These are phyloP conservation scores for Neonothopanus nambi DNA, from an alignment of 1,284 basidiomycete genomes.

Conservation along the genomic window DNA sequence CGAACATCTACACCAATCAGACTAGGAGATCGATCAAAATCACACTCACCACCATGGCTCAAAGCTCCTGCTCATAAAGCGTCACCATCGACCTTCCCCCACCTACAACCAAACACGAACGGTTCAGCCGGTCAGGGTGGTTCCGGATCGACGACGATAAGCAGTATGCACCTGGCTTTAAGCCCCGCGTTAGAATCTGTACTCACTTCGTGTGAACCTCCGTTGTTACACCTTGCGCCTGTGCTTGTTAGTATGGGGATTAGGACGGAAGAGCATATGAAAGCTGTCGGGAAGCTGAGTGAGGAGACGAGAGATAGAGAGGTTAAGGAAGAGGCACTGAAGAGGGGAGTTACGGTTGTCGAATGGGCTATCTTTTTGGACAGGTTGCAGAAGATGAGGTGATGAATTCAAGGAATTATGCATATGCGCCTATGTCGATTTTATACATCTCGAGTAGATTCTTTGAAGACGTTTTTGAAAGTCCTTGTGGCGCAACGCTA, in stretches of 20 bases:
- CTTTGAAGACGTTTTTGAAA: no score
- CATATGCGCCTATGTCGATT: no score
- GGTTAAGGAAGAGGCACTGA: slow-evolving; percentile 65
- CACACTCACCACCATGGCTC: no score
- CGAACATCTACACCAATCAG: slow-evolving; percentile 8
- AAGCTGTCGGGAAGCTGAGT: slow-evolving; percentile 56
- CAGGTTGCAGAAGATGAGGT: slow-evolving; percentile 31
- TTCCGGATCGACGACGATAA: not conserved
- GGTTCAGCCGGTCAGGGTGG: not conserved
- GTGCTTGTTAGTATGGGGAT: slow-evolving; percentile 58
- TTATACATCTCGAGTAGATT: no score
- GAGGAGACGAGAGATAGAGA: slow-evolving; percentile 66
- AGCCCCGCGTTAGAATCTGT: slow-evolving; percentile 41
- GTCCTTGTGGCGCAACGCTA: no score
- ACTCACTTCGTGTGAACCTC: slow-evolving; percentile 57
- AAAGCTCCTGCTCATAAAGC: no score
- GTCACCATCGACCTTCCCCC: not conserved
- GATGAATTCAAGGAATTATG: not conserved
- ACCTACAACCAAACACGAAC: not conserved
- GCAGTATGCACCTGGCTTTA: slow-evolving; percentile 2
- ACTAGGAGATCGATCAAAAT: not conserved
- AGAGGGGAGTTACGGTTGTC: slow-evolving; percentile 62
- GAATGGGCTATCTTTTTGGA: slow-evolving; percentile 80
- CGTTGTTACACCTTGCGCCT: slow-evolving; percentile 58
- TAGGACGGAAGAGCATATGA: slow-evolving; percentile 54